Percentiles rank a stretch among this genome's conserved stretches.
Conservation (phyloP, 208 protist genomes). For the Blechomonas ayalai region DNA sequence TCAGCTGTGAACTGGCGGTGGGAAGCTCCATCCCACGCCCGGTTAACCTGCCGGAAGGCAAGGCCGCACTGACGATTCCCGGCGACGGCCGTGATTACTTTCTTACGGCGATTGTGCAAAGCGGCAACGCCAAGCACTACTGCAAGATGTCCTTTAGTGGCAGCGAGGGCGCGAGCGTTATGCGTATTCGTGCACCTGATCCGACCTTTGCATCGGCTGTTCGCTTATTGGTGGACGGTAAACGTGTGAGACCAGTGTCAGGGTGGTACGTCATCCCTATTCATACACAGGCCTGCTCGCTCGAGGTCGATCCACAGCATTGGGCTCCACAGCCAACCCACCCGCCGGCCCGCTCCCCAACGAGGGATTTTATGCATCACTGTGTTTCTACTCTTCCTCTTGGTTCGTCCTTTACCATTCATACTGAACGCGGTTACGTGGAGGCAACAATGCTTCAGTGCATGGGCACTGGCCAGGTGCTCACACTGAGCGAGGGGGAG, state of each 20-base stretch:
- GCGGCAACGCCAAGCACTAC: constrained; percentile 35
- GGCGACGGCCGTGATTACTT: constrained; percentile 70
- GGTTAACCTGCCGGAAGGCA: constrained; percentile 23
- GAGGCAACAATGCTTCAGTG: constrained; percentile 38
- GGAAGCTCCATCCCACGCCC: constrained; percentile 37
- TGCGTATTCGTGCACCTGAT: constrained; percentile 56
- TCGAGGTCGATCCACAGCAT: constrained; percentile 4
- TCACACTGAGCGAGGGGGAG: constrained; percentile 26
- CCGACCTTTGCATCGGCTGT: constrained; percentile 17
- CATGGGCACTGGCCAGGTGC: constrained; percentile 33
- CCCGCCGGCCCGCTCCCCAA: not conserved
- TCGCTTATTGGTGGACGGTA: constrained; percentile 48
- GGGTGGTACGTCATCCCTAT: constrained; percentile 69
- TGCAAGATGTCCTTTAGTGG: constrained; percentile 69
- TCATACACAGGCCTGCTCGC: constrained; percentile 41
- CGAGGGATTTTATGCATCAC: not conserved
- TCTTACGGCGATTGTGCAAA: constrained; percentile 47
- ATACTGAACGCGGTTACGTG: constrained; percentile 19
- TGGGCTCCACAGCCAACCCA: not conserved
- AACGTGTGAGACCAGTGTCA: constrained; percentile 21
- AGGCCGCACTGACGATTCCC: constrained; percentile 44
- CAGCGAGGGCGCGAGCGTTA: constrained; percentile 37
- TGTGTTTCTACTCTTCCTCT: no score
- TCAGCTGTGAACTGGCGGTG: constrained; percentile 67
- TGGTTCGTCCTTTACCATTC: no score